Evolutionary conservation across 495 filamentous ascomycete genomes (phyloP).

Genomic region (Opeltia flavorubescens): DNA sequence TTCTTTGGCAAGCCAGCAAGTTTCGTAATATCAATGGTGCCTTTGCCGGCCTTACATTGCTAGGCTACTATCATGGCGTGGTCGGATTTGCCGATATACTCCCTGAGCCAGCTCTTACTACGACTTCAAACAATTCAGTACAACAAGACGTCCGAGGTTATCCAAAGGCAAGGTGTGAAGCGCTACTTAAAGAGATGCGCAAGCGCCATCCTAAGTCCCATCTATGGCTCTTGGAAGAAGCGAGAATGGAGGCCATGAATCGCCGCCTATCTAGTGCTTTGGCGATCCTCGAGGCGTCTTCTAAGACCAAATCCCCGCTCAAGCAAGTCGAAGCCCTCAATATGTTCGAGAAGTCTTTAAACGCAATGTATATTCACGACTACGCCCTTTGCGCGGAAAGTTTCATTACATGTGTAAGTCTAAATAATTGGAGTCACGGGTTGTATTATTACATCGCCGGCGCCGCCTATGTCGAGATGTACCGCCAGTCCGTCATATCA

Average conservation of each 20-base stretch:
- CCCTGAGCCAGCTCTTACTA: constrained; percentile 37
- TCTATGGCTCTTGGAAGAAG: constrained; percentile 85
- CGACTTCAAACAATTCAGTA: constrained; percentile 28
- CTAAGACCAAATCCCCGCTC: constrained; percentile 46
- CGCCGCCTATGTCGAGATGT: constrained; percentile 60
- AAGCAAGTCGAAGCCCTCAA: constrained; percentile 71
- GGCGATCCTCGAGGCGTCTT: constrained; percentile 39
- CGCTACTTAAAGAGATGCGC: constrained; percentile 62
- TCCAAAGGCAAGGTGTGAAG: constrained; percentile 52
- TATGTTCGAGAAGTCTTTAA: constrained; percentile 72
- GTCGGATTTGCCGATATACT: constrained; percentile 80
- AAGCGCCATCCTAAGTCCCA: constrained; percentile 64
- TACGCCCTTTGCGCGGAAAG: constrained; percentile 56
- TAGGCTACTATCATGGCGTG: constrained; percentile 80
- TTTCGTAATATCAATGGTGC: constrained; percentile 84
- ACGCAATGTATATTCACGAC: constrained; percentile 62
- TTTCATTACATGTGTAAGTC: constrained; percentile 64
- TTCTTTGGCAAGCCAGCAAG: constrained; percentile 88
- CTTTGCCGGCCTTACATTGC: constrained; percentile 64
- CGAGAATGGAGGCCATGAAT: constrained; percentile 58
- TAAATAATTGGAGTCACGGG: constrained; percentile 84
- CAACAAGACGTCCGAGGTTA: constrained; percentile 41
- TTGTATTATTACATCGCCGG: constrained; percentile 88
- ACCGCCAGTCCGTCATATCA: constrained; percentile 42
- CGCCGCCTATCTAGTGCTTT: constrained; percentile 55